Evolutionary conservation across 2,329 filamentous ascomycete species (phyloP).

Genomic region (Cladorrhinum sp.): DNA sequence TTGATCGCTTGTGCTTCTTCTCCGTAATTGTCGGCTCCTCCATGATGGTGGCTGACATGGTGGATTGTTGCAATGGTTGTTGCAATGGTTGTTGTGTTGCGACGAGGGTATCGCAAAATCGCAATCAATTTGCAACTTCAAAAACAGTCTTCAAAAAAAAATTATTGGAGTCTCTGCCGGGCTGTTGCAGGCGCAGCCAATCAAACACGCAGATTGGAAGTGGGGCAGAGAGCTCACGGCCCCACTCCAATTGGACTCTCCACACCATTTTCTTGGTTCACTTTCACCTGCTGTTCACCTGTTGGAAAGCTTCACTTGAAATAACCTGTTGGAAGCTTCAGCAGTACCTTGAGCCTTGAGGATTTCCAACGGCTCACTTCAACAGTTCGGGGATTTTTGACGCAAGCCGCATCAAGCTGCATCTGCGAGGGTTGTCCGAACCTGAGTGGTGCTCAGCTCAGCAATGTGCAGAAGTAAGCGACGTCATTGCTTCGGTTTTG

Average conservation of each 20-base stretch:
- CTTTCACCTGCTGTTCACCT: not conserved
- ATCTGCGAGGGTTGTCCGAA: not conserved
- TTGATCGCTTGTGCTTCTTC: conserved; percentile 35
- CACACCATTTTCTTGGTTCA: not conserved
- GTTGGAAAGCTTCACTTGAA: too few relatives aligned
- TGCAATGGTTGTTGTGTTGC: conserved; percentile 2
- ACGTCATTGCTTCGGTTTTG: not conserved
- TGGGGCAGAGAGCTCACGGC: not conserved
- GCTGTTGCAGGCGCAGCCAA: conserved; percentile 9
- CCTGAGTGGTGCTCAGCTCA: conserved; percentile 2
- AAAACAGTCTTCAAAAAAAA: conserved; percentile 21
- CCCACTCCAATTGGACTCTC: not conserved
- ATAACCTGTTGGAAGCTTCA: too few relatives aligned
- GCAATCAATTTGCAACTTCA: conserved; percentile 5
- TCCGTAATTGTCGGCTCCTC: conserved; percentile 32
- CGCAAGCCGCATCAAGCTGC: not conserved
- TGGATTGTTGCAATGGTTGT: conserved; percentile 5
- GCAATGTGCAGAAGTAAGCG: conserved; percentile 2
- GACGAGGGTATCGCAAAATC: conserved; percentile 3
- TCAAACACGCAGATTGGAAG: not conserved
- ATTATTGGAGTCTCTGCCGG: conserved; percentile 22
- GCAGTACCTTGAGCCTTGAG: too few relatives aligned
- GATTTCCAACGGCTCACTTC: too few relatives aligned
- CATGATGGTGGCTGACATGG: conserved; percentile 22
- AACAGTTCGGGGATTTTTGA: too few relatives aligned